These are phyloP conservation scores for Amaranthus cruentus DNA, from an alignment of 148 eudicot genomes.

Conservation along the genomic window DNA sequence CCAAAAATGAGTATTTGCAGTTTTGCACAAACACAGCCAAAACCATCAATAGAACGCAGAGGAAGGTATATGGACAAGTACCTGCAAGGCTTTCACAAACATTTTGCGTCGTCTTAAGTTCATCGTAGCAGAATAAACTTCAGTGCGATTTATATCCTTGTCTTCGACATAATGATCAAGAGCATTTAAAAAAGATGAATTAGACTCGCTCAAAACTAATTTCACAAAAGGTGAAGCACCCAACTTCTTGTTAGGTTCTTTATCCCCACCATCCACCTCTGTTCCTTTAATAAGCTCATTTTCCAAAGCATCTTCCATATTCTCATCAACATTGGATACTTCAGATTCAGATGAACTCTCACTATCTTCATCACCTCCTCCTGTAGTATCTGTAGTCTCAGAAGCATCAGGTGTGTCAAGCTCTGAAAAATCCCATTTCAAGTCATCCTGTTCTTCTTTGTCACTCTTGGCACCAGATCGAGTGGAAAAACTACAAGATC, in stretches of 20 bases:
- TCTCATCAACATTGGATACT: conserved; percentile 37
- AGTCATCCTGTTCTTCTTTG: conserved; percentile 49
- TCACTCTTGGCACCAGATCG: conserved; percentile 51
- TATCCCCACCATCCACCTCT: conserved; percentile 25
- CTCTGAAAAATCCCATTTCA: conserved; percentile 91
- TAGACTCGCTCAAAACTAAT: conserved; percentile 35
- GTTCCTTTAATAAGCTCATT: conserved; percentile 34
- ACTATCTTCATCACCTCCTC: conserved; percentile 17
- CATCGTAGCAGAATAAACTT: conserved; percentile 24
- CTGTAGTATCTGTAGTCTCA: conserved; percentile 12
- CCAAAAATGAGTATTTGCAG: neutral
- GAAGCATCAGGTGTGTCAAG: conserved; percentile 46
- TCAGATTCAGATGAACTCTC: conserved; percentile 39
- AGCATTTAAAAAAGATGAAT: conserved; percentile 30
- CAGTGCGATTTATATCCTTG: conserved; percentile 31
- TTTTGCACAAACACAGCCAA: neutral
- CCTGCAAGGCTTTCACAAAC: conserved; percentile 74
- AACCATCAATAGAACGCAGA: neutral
- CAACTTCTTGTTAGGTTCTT: conserved; percentile 10
- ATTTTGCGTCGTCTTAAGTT: conserved; percentile 47
- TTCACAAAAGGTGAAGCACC: conserved; percentile 27
- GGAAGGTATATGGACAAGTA: conserved; percentile 19
- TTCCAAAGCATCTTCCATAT: conserved; percentile 34
- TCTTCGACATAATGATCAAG: conserved; percentile 60
- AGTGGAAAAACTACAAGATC: conserved; percentile 41